Conservation (phyloP, 305 asterid genomes). For the Solanum hybrid region DNA sequence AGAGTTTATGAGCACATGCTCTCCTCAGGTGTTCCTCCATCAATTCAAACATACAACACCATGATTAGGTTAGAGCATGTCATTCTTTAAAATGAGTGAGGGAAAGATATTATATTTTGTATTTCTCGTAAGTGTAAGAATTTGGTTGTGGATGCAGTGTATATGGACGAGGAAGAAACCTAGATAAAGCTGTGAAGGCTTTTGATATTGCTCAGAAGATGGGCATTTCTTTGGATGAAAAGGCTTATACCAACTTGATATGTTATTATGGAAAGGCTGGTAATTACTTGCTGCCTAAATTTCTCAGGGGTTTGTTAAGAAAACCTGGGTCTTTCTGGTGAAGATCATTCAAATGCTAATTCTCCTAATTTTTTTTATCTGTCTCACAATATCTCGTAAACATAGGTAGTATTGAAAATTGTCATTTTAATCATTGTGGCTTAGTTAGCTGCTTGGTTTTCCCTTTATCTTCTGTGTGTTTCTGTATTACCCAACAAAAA, state of each 20-base stretch:
- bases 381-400: neutral
- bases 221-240: conserved; percentile 73
- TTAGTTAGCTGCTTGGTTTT: neutral
- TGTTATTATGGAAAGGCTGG: conserved; percentile 86
- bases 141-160: conserved; percentile 43
- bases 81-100: neutral
- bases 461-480: neutral
- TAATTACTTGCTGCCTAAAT: conserved; percentile 12
- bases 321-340: neutral
- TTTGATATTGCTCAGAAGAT: conserved; percentile 52
- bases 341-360: neutral
- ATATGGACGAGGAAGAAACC: conserved; percentile 68
- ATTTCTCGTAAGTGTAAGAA: neutral
- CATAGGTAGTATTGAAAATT: neutral
- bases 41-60: conserved; percentile 75
- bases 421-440: neutral
- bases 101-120: neutral
- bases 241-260: conserved; percentile 76
- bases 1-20: conserved; percentile 70
- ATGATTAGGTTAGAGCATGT: conserved; percentile 67
- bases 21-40: conserved; percentile 45
- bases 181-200: conserved; percentile 65
- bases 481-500: neutral
- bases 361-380: neutral
- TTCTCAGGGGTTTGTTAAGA: neutral